Evolutionary conservation across 192 early-diverging fungal genomes (phyloP), one percentile per base, ranked within the genome.

Genomic region (Backusella luteola): DNA sequence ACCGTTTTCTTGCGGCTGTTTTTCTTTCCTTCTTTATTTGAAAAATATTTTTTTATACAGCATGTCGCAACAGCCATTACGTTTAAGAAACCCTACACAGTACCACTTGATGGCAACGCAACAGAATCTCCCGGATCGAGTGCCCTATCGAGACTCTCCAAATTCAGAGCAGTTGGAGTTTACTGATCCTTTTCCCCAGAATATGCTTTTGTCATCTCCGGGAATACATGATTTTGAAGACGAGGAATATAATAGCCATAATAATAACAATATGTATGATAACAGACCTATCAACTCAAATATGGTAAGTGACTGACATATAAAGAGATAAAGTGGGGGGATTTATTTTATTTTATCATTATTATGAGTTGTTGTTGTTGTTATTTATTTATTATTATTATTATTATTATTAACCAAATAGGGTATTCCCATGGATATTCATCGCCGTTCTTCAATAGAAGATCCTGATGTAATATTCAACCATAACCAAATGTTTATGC

Each of bases 81-180:
- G 70, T 8, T 44, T 71, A 71, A 71, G 70, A 49, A 71, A 71
- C 14, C 70, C 70, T 23, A 71, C 70, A 32, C 41, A 44, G 4
- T 71, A 71, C 42, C 70, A 71, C 14, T 34, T 71, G 42, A 35
- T 71, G 70, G 70, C 70, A 23, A 38, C n/a, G 19, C 70, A 71
- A 49, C 70, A 71, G 46, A 29, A 26, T n/a, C 44, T 32, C 12
- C 32, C 23, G 23, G 70, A 21, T 34, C 26, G 34, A 26, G 19
- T 39, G 1, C 34, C 23, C 32, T 21, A 29, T 36, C 68, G 68
- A 69, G 68, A 39, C 26, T 71, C 70, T 32, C 70, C 70, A 32
- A 14, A 11, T 15, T 49, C 70, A 44, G 70, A 71, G 23, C 39
- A 23, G 32, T 14, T 71, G 0, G 70, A 71, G 21, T 49, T 49